Evolutionary conservation across 306 rosid species (phyloP), one percentile per base, ranked within the genome.

Genomic region (Castanospermum australe): DNA sequence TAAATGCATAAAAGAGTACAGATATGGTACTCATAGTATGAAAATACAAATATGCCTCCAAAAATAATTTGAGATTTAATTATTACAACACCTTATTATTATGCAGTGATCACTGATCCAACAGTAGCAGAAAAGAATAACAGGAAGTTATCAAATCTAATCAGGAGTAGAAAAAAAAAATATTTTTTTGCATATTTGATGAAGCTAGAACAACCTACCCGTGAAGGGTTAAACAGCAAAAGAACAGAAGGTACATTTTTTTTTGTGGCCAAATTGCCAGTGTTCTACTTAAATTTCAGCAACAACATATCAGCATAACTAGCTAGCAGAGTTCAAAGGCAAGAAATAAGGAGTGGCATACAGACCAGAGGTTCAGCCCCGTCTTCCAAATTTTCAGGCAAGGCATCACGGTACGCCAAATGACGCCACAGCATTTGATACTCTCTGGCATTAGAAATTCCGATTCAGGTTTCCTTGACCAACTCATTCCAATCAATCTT

Each of bases 341-440:
- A 30, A 24, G 32, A 28, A 28, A 28, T 28, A 28, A 28, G 63
- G 12, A 41, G 18, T 39, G 21, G 8, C 33, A 52, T 13, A 87
- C 90, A 33, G 32, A 87, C 96, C 90, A 88, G 5, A 71, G 86
- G 93, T 44, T 57, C 82, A 61, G 64, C 83, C 5, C 45, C 88
- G 15, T 83, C 67, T 1, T 82, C 87, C 5, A 87, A 48, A 28
- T 78, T 76, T 12, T 87, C 88, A 28, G 59, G 39, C 65, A 89
- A 74, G 9, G 81, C n/a, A 8, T 87, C 65, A 8, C 87, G 87
- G 66, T 94, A 92, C 2, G 97, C 97, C 48, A 94, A 47, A 86
- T 90, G 93, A 22, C 89, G 98, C 98, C 98, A 92, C 3, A 94
- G 69, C 92, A 94, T 92, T 70, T 87, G 97, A 82, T 83, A 90